phyloP scores from a whole-genome alignment of 768 basidiomycete species.

The Xerocomellus chrysenteron region DNA sequence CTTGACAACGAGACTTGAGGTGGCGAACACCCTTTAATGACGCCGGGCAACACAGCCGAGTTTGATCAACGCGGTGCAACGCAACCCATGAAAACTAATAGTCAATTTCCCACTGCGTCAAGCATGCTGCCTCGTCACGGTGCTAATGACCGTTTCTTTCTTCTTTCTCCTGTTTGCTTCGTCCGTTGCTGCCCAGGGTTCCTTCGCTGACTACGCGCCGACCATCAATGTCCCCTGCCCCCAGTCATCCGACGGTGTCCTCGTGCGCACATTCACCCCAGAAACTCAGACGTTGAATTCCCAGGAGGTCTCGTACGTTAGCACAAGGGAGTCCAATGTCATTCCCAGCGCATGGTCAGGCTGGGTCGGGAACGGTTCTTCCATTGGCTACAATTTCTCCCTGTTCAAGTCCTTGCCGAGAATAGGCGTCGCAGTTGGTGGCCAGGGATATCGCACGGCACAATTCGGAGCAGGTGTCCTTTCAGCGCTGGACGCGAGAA shows the following conservation, averaged over 20 bases:
- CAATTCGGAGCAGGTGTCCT: constrained; percentile 63
- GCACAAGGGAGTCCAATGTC: constrained; percentile 39
- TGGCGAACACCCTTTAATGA: too few relatives aligned
- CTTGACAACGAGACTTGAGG: too few relatives aligned
- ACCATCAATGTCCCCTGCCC: constrained; percentile 49
- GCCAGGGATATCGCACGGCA: constrained; percentile 69
- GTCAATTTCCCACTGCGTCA: background rate
- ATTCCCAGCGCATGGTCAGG: constrained; percentile 51
- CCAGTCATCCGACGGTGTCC: constrained; percentile 36
- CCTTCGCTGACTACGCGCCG: constrained; percentile 54
- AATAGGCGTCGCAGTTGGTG: constrained; percentile 66
- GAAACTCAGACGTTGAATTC: constrained; percentile 51
- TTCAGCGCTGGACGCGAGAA: constrained; percentile 59
- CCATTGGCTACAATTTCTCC: constrained; percentile 52
- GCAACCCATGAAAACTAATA: background rate
- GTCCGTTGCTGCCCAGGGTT: constrained; percentile 5
- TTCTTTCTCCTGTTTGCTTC: background rate
- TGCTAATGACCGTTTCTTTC: constrained; percentile 2
- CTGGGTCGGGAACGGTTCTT: constrained; percentile 58
- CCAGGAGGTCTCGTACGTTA: constrained; percentile 48
- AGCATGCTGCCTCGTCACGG: constrained; percentile 10
- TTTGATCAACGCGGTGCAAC: constrained; percentile 14
- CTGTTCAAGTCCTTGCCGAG: constrained; percentile 46
- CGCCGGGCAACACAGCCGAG: constrained; percentile 6
- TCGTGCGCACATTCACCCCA: constrained; percentile 53